A percentile compares a stretch with the other conserved stretches of the same genome.
Conservation (phyloP, 768 basidiomycete species). For the Exidia glandulosa region DNA sequence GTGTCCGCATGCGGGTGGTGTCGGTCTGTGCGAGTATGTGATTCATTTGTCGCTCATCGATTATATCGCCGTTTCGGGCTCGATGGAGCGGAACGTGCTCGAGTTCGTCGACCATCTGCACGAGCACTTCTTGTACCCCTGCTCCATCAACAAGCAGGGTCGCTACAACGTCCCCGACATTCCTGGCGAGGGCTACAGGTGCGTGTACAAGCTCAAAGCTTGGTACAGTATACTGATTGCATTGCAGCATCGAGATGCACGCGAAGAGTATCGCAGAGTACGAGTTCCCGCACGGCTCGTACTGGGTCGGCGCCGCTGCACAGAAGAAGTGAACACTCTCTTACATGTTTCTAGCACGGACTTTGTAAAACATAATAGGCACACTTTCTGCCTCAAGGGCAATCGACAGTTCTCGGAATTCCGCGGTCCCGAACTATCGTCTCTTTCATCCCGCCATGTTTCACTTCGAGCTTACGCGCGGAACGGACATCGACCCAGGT, state of each 20-base stretch:
- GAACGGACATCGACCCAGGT: too few species aligned
- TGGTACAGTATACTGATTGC: neutral
- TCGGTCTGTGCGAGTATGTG: conserved; percentile 87
- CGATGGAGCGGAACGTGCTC: conserved; percentile 89
- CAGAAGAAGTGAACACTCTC: neutral
- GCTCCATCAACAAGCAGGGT: conserved; percentile 75
- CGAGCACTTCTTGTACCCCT: conserved; percentile 84
- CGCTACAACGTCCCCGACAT: conserved; percentile 80
- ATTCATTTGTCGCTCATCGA: conserved; percentile 85
- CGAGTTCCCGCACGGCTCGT: conserved; percentile 77
- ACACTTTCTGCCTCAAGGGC: too few species aligned
- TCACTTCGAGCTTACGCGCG: too few species aligned
- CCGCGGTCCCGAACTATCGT: too few species aligned
- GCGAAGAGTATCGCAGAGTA: conserved; percentile 69
- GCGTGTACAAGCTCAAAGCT: conserved; percentile 6
- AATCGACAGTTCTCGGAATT: too few species aligned
- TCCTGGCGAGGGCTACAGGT: conserved; percentile 72
- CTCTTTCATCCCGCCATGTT: too few species aligned
- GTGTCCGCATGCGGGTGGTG: conserved; percentile 91
- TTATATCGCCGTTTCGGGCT: conserved; percentile 83
- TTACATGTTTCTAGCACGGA: too few species aligned
- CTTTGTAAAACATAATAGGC: too few species aligned
- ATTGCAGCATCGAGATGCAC: conserved; percentile 79
- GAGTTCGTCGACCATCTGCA: conserved; percentile 88
- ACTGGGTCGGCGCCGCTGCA: conserved; percentile 39